These are phyloP conservation scores for Podospora pseudopauciseta DNA, from an alignment of 495 filamentous ascomycete species.

Conservation along the genomic window DNA sequence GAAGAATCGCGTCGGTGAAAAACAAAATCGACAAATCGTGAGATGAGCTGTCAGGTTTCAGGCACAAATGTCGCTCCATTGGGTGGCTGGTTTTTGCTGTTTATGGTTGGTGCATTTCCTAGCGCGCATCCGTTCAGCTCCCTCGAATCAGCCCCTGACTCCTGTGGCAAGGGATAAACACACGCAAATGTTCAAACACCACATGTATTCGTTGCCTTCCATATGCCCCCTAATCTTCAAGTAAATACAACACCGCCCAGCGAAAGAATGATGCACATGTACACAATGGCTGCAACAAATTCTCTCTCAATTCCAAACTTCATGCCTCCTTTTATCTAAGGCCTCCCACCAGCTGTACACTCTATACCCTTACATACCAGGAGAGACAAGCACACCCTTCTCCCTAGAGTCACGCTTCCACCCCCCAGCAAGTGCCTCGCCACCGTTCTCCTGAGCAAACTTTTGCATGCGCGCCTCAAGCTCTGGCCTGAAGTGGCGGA, in stretches of 20 bases:
- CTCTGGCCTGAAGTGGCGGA: constrained; percentile 95
- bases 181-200: neutral
- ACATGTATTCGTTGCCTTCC: neutral
- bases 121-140: neutral
- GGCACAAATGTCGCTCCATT: neutral
- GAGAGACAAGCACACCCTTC: constrained; percentile 80
- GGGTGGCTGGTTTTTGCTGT: neutral
- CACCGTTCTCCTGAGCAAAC: constrained; percentile 65
- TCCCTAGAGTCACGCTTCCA: constrained; percentile 73
- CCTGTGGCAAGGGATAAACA: neutral
- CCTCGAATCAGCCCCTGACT: neutral
- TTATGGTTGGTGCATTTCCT: neutral
- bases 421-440: constrained; percentile 75
- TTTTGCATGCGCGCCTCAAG: constrained; percentile 82
- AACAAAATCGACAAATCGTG: neutral
- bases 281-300: neutral
- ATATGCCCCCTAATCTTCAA: neutral
- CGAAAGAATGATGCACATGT: neutral
- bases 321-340: neutral
- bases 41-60: neutral
- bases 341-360: neutral
- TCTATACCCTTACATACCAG: constrained; percentile 63
- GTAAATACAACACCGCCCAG: neutral
- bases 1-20: neutral
- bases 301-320: neutral